Conservation (phyloP, 2,329 filamentous ascomycete species). For the Arthrinium puccinioides region DNA sequence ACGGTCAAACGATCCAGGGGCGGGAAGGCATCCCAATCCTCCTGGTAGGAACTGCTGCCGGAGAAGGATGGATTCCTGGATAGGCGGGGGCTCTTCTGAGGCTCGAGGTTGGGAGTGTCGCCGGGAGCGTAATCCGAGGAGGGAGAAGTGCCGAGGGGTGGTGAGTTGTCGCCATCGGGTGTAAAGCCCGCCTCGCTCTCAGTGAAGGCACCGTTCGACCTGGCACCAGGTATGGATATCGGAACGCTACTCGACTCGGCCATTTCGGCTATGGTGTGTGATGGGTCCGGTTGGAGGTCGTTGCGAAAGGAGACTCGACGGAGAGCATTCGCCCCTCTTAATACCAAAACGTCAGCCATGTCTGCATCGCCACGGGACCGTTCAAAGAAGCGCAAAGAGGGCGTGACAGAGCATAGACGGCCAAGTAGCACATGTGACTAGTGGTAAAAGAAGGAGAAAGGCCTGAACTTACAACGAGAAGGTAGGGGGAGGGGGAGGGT, state of each 20-base stretch:
- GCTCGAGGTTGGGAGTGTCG: slow-evolving; percentile 45
- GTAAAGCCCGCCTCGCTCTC: slow-evolving; percentile 36
- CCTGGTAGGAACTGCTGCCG: slow-evolving; percentile 77
- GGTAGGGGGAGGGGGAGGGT: too few species aligned
- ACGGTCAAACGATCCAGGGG: slow-evolving; percentile 85
- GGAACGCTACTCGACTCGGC: slow-evolving; percentile 25
- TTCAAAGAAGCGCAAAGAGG: too few species aligned
- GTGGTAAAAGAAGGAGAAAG: too few species aligned
- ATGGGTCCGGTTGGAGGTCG: slow-evolving; percentile 26
- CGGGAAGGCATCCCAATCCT: slow-evolving; percentile 81
- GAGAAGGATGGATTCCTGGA: slow-evolving; percentile 78
- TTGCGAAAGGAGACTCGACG: slow-evolving; percentile 32
- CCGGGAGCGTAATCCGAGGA: slow-evolving; percentile 33
- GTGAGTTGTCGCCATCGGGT: slow-evolving; percentile 27
- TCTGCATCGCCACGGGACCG: neutral
- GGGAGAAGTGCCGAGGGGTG: slow-evolving; percentile 33
- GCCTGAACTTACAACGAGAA: too few species aligned
- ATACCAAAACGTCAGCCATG: slow-evolving; percentile 35
- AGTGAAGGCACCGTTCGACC: slow-evolving; percentile 29
- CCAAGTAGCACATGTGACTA: too few species aligned
- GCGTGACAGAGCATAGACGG: slow-evolving; percentile 10
- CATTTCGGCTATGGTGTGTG: slow-evolving; percentile 34
- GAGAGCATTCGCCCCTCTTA: slow-evolving; percentile 32
- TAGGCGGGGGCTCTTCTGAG: slow-evolving; percentile 45
- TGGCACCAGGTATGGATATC: slow-evolving; percentile 26